These are phyloP conservation scores for Sporothrix euskadiensis DNA, from an alignment of 2,329 filamentous ascomycete genomes.

Conservation along the genomic window DNA sequence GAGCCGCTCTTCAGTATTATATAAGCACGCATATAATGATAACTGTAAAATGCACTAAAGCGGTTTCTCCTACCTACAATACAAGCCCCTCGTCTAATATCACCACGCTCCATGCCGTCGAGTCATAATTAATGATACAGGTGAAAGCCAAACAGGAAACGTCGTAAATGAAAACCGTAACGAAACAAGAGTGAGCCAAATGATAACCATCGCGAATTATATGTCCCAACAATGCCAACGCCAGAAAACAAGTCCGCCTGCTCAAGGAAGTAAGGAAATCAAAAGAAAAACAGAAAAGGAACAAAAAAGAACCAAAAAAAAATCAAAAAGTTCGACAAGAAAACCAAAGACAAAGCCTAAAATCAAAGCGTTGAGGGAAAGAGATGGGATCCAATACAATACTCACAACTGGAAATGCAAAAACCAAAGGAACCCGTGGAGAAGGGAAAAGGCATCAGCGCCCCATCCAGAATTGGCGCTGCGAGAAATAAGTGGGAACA, in stretches of 20 bases:
- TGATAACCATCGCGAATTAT: neutral
- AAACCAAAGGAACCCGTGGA: neutral
- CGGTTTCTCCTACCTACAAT: neutral
- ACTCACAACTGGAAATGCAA: neutral
- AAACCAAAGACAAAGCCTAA: neutral
- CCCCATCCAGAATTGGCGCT: neutral
- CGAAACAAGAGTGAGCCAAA: conserved; percentile 7
- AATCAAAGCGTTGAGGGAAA: neutral
- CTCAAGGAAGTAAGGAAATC: neutral
- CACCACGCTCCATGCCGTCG: neutral
- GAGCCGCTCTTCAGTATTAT: neutral
- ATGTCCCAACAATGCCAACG: neutral
- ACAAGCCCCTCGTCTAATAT: neutral
- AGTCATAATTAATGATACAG: conserved; percentile 17
- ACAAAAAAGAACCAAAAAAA: neutral
- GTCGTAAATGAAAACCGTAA: neutral
- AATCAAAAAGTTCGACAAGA: neutral
- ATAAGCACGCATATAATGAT: conserved; percentile 6
- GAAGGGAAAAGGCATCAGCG: neutral
- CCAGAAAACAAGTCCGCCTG: neutral
- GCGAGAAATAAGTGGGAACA: conserved; percentile 17
- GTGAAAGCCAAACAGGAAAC: neutral
- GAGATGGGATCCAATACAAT: neutral
- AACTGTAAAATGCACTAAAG: neutral
- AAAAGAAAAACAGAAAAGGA: neutral